Evolutionary conservation across 2,329 filamentous ascomycete species (phyloP), one percentile per base, ranked within the genome.

Genomic region (Monosporascus sp.): DNA sequence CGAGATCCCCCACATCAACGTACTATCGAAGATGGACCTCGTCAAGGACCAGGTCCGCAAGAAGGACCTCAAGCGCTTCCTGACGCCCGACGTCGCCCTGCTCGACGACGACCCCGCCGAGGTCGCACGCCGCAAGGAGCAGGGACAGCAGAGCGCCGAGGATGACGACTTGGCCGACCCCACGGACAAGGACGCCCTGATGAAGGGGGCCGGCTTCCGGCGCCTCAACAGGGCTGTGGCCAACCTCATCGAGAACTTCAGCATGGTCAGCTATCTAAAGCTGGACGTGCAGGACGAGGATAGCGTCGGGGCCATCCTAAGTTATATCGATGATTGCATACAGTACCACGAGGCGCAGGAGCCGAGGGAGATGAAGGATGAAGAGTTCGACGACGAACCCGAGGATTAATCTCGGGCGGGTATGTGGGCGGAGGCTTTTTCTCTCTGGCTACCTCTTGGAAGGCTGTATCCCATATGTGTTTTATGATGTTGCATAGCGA

Each of bases 21-120:
- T 99, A 55, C 76, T 99, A 52, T 95, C 88, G 67, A 99, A 99
- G 75, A 97, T 97, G 92, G 94, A 99, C 69, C 81, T 97, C 56
- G 85, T 97, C 60, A 94, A 94, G 69, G 90, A 89, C 39, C 89
- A 94, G 70, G 82, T 97, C 25, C 85, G 86, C 54, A 90, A 90
- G 71, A 88, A 88, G 69, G 91, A 97, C 62, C 69, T 99, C 55
- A 95, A 95, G 74, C 82, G 90, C 22, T 99, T 96, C 67, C 76
- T 96, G 52, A 90, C 93, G 50, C 91, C 94, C 1, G 93, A 97
- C 67, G 83, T 87, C 4, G 83, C 83, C 22, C 74, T 97, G 46
- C 75, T 99, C 44, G 88, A 96, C 57, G 90, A 94, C 60, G 89
- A 92, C 65, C 85, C 87, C 0, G 74, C 80, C 3, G 81, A 84